Conservation (phyloP, 1,284 basidiomycete genomes). For the Lentinus polychrous region DNA sequence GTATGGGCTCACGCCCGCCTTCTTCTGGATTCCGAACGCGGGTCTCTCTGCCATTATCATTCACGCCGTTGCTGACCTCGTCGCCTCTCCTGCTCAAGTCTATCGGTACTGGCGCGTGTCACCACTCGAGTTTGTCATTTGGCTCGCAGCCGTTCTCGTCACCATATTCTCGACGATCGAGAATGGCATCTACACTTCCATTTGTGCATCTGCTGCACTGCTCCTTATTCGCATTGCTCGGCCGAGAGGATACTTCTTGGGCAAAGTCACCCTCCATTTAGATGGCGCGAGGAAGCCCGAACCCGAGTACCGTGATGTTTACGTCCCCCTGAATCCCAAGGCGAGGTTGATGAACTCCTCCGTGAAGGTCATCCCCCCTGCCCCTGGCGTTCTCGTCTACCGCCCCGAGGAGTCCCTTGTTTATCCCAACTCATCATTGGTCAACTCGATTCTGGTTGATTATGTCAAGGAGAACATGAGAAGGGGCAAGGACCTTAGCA, state of each 20-base stretch:
- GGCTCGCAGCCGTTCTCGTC: slow-evolving; percentile 80
- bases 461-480: slow-evolving; percentile 75
- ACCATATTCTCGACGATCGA: slow-evolving; percentile 89
- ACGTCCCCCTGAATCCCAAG: slow-evolving; percentile 66
- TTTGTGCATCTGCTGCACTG: slow-evolving; percentile 76
- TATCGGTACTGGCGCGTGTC: slow-evolving; percentile 93
- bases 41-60: slow-evolving; percentile 91
- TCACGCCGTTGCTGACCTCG: slow-evolving; percentile 89
- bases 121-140: slow-evolving; percentile 92
- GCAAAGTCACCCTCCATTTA: slow-evolving; percentile 49
- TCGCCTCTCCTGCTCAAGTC: slow-evolving; percentile 83
- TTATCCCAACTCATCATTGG: slow-evolving; percentile 85
- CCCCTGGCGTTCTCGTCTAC: slow-evolving; percentile 88
- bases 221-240: slow-evolving; percentile 88
- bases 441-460: slow-evolving; percentile 76
- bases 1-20: slow-evolving; percentile 88
- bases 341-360: slow-evolving; percentile 59
- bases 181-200: slow-evolving; percentile 91
- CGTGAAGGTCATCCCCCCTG: slow-evolving; percentile 72
- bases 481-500: slow-evolving; percentile 69
- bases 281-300: slow-evolving; percentile 26
- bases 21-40: slow-evolving; percentile 82
- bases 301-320: slow-evolving; percentile 64
- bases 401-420: slow-evolving; percentile 91
- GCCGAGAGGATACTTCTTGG: slow-evolving; percentile 89